Base-by-base conservation (phyloP, 257 asterid species). In the Plantago ovata region DNA sequence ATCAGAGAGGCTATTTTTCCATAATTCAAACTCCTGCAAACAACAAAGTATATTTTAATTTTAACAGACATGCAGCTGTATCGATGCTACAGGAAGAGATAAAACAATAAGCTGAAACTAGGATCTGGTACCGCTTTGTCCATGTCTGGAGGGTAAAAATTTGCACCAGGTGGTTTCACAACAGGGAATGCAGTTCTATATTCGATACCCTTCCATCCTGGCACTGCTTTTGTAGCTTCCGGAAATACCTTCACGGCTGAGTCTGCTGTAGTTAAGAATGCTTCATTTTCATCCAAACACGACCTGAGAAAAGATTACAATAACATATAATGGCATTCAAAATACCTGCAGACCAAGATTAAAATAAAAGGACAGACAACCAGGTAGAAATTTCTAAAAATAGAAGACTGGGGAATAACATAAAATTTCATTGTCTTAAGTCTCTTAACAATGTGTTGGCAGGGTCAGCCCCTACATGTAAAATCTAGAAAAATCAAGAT, bases 141-240 rank as follows among this genome's bases (percentile, higher is more conserved):
- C 97, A 92, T 92, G 71, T 88, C 95, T 40, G 94, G 87, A 57
- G 98, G 98, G 62, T 92, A 88, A 65, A 92, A 92, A 72, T 82
- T 92, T 65, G 97, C 98, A 48, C 98, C 91, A 13, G 87, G 78
- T 69, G 98, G 95, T 79, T 83, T 85, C 24, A 49, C 62, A 74
- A 72, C 53, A 28, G 98, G 94, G 79, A 88, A 92, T 71, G 96
- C 81, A 40, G 79, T 20, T 75, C 79, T 79, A 62, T 88, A 92
- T 72, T 85, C 80, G 46, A 92, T 55, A 68, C 98, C 98, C 66
- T 84, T 79, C 98, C 98, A 92, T 28, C 89, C 95, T 18, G 65
- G 69, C 61, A 84, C 85, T 16, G 81, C 69, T 79, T 84, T 82
- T 65, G 96, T 77, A 61, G 94, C 94, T 63, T 80, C 72, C 21